A percentile compares a stretch with the other conserved stretches of the same genome.
These are phyloP conservation scores for Albophoma yamanashiensis DNA, from an alignment of 2,329 filamentous ascomycete genomes.

Conservation along the genomic window DNA sequence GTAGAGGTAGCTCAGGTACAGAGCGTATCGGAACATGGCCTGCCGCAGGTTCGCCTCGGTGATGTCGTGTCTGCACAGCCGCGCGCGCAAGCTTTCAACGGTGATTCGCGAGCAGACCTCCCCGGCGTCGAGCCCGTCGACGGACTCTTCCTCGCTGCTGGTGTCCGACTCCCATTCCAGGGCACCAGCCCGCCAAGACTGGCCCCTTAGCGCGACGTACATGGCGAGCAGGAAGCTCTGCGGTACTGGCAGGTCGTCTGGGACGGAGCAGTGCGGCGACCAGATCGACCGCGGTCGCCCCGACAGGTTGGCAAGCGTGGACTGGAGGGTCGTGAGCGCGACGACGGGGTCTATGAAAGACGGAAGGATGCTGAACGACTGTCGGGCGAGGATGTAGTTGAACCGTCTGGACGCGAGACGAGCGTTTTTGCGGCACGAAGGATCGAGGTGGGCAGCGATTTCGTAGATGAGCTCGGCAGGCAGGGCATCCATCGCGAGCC, in stretches of 20 bases:
- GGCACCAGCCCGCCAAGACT: slow-evolving; percentile 7
- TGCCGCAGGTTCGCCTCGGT: slow-evolving; percentile 13
- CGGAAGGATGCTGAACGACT: slow-evolving; percentile 15
- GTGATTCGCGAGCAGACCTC: slow-evolving; percentile 8
- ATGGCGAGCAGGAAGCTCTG: slow-evolving; percentile 21
- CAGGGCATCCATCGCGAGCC: slow-evolving; percentile 17
- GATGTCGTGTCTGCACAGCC: slow-evolving; percentile 11
- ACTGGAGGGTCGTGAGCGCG: slow-evolving; percentile 12
- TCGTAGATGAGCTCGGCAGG: slow-evolving; percentile 18
- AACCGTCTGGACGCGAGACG: slow-evolving; percentile 21
- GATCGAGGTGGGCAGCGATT: slow-evolving; percentile 16
- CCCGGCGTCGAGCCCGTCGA: slow-evolving; percentile 2
- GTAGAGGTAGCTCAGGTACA: slow-evolving; percentile 22
- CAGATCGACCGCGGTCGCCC: slow-evolving; percentile 16
- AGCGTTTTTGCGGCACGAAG: slow-evolving; percentile 10
- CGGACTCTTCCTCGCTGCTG: slow-evolving; percentile 3
- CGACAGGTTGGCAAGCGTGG: slow-evolving; percentile 11
- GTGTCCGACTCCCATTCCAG: slow-evolving; percentile 1
- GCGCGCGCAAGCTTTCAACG: slow-evolving; percentile 3
- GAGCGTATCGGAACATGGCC: slow-evolving; percentile 21
- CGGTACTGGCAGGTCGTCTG: slow-evolving; percentile 15
- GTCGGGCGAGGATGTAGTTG: slow-evolving; percentile 17
- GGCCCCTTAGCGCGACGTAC: slow-evolving; percentile 15
- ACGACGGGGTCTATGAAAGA: slow-evolving; percentile 17
- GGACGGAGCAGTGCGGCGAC: slow-evolving; percentile 24